These are phyloP conservation scores for Pezicula radicicola DNA, from an alignment of 2,329 filamentous ascomycete genomes.

Conservation along the genomic window DNA sequence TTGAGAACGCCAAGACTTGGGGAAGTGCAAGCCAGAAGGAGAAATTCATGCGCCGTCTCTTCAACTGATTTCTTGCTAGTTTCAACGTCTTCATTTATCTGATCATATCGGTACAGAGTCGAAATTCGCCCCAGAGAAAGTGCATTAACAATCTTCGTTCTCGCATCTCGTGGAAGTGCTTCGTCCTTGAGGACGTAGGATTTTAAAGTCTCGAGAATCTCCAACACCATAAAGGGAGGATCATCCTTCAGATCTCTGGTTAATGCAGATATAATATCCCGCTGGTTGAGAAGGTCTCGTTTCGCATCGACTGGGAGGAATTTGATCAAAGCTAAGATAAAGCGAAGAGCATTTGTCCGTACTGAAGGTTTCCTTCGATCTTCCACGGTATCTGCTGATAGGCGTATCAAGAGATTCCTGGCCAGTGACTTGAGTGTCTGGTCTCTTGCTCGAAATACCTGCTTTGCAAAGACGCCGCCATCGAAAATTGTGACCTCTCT, in stretches of 20 bases:
- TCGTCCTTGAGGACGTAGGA: slow-evolving; percentile 71
- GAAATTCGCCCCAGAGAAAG: slow-evolving; percentile 71
- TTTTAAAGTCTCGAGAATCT: slow-evolving; percentile 71
- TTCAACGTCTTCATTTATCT: slow-evolving; percentile 41
- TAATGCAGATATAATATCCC: slow-evolving; percentile 63
- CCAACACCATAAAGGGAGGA: slow-evolving; percentile 68
- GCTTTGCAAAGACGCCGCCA: slow-evolving; percentile 74
- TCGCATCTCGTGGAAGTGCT: slow-evolving; percentile 68
- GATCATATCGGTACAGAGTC: slow-evolving; percentile 62
- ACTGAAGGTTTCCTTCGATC: slow-evolving; percentile 72
- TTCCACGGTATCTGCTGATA: slow-evolving; percentile 55
- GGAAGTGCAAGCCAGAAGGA: slow-evolving; percentile 73
- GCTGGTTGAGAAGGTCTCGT: slow-evolving; percentile 76
- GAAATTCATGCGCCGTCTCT: slow-evolving; percentile 70
- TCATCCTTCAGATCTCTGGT: slow-evolving; percentile 78
- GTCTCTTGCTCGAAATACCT: slow-evolving; percentile 74
- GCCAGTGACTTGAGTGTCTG: slow-evolving; percentile 78
- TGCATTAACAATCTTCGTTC: slow-evolving; percentile 73
- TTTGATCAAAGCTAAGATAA: slow-evolving; percentile 75
- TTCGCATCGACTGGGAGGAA: slow-evolving; percentile 76
- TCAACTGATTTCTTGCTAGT: slow-evolving; percentile 53
- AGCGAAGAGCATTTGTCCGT: slow-evolving; percentile 77
- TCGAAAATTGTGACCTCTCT: slow-evolving; percentile 85
- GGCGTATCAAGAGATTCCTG: slow-evolving; percentile 73
- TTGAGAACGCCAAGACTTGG: slow-evolving; percentile 71